Conservation (phyloP, 1,284 basidiomycete species). For the Gastroboletus turbinatus region DNA sequence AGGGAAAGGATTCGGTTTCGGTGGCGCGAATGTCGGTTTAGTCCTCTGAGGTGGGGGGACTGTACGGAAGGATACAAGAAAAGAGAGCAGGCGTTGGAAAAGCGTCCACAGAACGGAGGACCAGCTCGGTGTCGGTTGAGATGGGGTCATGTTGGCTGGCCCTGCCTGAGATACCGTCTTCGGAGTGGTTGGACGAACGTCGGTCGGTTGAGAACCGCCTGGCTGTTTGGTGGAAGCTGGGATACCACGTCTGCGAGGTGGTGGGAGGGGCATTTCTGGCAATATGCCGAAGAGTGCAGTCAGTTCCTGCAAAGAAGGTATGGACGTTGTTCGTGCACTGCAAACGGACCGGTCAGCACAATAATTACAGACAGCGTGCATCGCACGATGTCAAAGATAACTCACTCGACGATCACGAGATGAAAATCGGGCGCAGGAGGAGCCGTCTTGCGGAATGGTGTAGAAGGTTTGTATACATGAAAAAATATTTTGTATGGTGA, state of each 20-base stretch:
- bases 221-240: slow-evolving; percentile 13
- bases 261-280: slow-evolving; percentile 56
- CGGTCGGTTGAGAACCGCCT: slow-evolving; percentile 10
- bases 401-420: slow-evolving; percentile 83
- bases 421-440: slow-evolving; percentile 87
- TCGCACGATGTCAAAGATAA: slow-evolving; percentile 6
- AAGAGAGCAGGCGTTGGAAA: slow-evolving; percentile 3
- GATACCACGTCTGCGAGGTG: slow-evolving; percentile 44
- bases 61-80: slow-evolving; percentile 16
- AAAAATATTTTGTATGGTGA: slow-evolving; percentile 81
- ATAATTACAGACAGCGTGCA: not conserved
- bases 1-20: slow-evolving; percentile 64
- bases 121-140: not conserved
- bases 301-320: slow-evolving; percentile 73
- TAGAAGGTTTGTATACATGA: slow-evolving; percentile 90
- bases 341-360: not conserved
- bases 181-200: slow-evolving; percentile 12
- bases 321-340: slow-evolving; percentile 70
- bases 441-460: slow-evolving; percentile 77
- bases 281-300: slow-evolving; percentile 59
- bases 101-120: not conserved
- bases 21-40: slow-evolving; percentile 38
- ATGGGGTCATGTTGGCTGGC: not conserved
- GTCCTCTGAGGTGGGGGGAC: slow-evolving; percentile 19
- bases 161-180: not conserved